These are phyloP conservation scores for Trypanosoma caninum DNA, from an alignment of 208 protist species.

Conservation along the genomic window DNA sequence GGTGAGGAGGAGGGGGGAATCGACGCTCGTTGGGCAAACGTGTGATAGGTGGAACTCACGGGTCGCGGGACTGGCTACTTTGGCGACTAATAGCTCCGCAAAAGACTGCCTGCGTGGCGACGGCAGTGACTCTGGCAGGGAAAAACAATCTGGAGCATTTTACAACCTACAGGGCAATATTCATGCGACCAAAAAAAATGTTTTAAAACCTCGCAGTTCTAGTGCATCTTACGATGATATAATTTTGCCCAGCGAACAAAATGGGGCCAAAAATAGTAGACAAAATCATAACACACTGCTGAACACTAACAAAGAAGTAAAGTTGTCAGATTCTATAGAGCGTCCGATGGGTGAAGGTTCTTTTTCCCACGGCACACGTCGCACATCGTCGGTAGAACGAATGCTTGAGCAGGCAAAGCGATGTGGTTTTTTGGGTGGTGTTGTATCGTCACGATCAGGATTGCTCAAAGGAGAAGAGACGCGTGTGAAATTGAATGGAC, in stretches of 20 bases:
- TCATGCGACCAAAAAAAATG: too few relatives aligned
- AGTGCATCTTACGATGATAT: too few relatives aligned
- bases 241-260: too few relatives aligned
- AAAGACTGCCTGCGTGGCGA: too few relatives aligned
- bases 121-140: too few relatives aligned
- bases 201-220: too few relatives aligned
- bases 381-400: constrained; percentile 17
- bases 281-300: not conserved
- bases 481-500: not conserved
- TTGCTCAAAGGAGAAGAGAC: not conserved
- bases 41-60: too few relatives aligned
- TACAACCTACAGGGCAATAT: too few relatives aligned
- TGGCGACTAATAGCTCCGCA: too few relatives aligned
- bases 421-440: constrained; percentile 2
- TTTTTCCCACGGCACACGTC: not conserved
- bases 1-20: not conserved
- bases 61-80: too few relatives aligned
- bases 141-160: too few relatives aligned
- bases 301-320: not conserved
- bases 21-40: too few relatives aligned
- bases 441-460: not conserved
- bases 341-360: constrained; percentile 4
- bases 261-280: not conserved
- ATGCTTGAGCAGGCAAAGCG: constrained; percentile 21
- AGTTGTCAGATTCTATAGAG: not conserved